Evolutionary conservation across 257 asterid species (phyloP).

Genomic region (Coffea eugenioides): DNA sequence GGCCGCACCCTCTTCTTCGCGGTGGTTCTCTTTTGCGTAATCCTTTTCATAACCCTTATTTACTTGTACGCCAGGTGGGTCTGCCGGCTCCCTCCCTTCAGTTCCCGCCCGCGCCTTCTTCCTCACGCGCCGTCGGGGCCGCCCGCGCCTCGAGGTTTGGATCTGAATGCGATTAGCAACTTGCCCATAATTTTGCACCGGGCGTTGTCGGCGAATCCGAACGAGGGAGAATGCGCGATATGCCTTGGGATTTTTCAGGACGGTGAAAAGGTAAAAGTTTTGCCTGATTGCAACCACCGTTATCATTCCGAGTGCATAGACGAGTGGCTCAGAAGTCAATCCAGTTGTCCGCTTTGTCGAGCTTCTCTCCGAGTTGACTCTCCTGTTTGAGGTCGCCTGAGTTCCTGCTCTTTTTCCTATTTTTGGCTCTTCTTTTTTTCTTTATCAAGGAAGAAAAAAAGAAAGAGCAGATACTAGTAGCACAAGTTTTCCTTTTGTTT

Average conservation of each 20-base stretch:
- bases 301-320: conserved; percentile 58
- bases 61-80: conserved; percentile 66
- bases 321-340: conserved; percentile 64
- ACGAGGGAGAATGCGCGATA: conserved; percentile 53
- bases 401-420: not conserved
- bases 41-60: conserved; percentile 41
- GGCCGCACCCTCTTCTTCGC: conserved; percentile 71
- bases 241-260: conserved; percentile 36
- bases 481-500: not conserved
- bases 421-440: too few relatives aligned
- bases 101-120: conserved; percentile 12
- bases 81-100: conserved; percentile 33
- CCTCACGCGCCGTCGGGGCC: conserved; percentile 38
- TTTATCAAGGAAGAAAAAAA: too few relatives aligned
- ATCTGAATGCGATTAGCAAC: conserved; percentile 36
- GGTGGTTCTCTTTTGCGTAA: conserved; percentile 48
- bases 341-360: conserved; percentile 84
- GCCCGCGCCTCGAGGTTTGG: conserved; percentile 47
- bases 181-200: conserved; percentile 51
- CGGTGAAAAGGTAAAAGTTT: conserved; percentile 35
- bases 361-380: conserved; percentile 55
- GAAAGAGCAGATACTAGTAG: too few relatives aligned
- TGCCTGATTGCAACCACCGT: conserved; percentile 33
- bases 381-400: conserved; percentile 35
- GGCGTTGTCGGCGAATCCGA: conserved; percentile 2